Conservation (phyloP, 805 yeast genomes). For the Cyberlindnera veronae region DNA sequence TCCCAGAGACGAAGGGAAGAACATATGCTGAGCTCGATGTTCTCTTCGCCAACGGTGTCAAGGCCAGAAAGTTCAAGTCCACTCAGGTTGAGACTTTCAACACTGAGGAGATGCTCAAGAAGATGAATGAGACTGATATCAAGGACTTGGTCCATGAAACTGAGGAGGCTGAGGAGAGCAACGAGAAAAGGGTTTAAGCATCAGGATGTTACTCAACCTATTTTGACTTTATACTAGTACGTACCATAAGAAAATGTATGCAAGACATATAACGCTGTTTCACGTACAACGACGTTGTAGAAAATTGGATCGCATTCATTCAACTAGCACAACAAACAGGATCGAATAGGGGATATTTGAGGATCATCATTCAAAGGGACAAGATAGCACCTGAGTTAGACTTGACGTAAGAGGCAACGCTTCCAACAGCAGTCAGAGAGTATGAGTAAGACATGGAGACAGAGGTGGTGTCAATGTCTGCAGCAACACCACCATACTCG, state of each 20-base stretch:
- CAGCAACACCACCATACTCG: slow-evolving; percentile 1
- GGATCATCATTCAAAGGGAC: slow-evolving; percentile 4
- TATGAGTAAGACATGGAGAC: slow-evolving; percentile 5
- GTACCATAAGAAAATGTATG: no score
- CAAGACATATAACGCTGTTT: no score
- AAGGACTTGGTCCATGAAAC: slow-evolving; percentile 14
- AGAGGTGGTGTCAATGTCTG: slow-evolving; percentile 2
- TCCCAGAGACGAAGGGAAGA: slow-evolving; percentile 55
- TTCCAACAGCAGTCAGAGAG: not conserved
- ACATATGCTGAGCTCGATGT: slow-evolving; percentile 56
- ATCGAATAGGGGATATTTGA: no score
- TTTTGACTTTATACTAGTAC: no score
- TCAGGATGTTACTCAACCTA: no score
- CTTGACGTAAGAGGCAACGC: slow-evolving; percentile 2
- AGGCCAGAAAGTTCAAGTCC: slow-evolving; percentile 31
- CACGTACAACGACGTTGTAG: no score
- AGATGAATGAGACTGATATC: slow-evolving; percentile 19
- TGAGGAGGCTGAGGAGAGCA: slow-evolving; percentile 8
- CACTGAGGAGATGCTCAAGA: slow-evolving; percentile 18
- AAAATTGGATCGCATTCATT: no score
- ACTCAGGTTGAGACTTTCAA: slow-evolving; percentile 23
- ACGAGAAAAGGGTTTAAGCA: no score
- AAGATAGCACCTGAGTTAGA: slow-evolving; percentile 6
- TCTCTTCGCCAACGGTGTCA: slow-evolving; percentile 36
- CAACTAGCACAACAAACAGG: no score